phyloP scores from a whole-genome alignment of 257 asterid genomes.

The Scutellaria galericulata region DNA sequence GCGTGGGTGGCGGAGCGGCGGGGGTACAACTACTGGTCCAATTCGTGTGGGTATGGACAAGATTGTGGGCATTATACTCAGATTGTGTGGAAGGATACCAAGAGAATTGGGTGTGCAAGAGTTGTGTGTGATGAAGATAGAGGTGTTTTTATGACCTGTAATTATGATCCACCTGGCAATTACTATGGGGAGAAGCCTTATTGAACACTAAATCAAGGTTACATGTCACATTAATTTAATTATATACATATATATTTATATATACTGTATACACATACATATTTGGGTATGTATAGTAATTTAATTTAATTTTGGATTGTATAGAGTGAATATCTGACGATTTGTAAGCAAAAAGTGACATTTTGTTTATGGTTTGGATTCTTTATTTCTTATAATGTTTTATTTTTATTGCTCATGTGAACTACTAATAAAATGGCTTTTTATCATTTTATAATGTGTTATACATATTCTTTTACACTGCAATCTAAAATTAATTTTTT shows the following conservation, averaged over 20 bases:
- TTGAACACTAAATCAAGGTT: background rate
- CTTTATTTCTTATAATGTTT: background rate
- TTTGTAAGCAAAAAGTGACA: background rate
- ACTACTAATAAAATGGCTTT: no score
- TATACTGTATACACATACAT: background rate
- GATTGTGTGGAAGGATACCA: constrained; percentile 50
- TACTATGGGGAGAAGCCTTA: constrained; percentile 54
- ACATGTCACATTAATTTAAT: background rate
- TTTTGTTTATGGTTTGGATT: background rate
- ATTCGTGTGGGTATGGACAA: constrained; percentile 43
- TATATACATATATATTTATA: background rate
- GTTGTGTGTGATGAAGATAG: constrained; percentile 41
- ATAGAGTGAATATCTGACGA: no score
- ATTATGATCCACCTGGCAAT: constrained; percentile 59
- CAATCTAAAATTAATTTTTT: no score
- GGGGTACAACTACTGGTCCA: constrained; percentile 43
- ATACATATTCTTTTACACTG: no score
- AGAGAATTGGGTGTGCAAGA: constrained; percentile 52
- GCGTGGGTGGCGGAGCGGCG: constrained; percentile 49
- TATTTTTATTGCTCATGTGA: no score
- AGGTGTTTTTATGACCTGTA: constrained; percentile 53
- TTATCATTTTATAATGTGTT: no score
- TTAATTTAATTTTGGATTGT: background rate
- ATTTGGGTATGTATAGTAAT: background rate
- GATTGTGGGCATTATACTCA: constrained; percentile 57